Conservation (phyloP, 192 early-diverging fungal genomes). For the Coemansia sp. region DNA sequence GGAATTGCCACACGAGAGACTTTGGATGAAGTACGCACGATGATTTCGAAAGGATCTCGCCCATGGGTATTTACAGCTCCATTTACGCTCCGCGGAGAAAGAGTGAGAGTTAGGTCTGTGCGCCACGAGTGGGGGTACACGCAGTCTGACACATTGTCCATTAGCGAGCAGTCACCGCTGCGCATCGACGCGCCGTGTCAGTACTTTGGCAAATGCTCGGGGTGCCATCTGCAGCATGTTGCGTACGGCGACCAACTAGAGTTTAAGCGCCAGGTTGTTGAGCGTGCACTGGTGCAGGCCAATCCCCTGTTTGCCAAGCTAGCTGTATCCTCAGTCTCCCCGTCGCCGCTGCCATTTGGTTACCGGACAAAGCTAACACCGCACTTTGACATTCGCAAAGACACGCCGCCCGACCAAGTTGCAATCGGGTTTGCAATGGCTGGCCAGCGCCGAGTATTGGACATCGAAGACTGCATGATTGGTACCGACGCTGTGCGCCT, state of each 20-base stretch:
- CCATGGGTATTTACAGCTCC: conserved; percentile 44
- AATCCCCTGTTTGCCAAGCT: conserved; percentile 47
- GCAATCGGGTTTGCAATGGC: conserved; percentile 59
- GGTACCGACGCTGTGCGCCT: conserved; percentile 61
- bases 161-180: conserved; percentile 28
- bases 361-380: conserved; percentile 70
- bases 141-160: conserved; percentile 33
- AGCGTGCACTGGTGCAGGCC: conserved; percentile 51
- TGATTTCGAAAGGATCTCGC: conserved; percentile 22
- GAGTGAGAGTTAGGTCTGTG: conserved; percentile 31
- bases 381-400: conserved; percentile 59
- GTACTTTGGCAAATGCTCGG: conserved; percentile 60
- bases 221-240: conserved; percentile 65
- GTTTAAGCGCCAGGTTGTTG: conserved; percentile 59
- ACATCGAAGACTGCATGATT: conserved; percentile 66
- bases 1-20: conserved; percentile 45
- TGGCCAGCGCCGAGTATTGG: conserved; percentile 61
- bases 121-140: conserved; percentile 53
- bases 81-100: conserved; percentile 43
- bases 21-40: conserved; percentile 18
- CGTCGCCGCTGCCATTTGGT: conserved; percentile 57
- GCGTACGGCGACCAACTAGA: conserved; percentile 59
- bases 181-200: conserved; percentile 57
- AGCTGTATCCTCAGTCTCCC: conserved; percentile 44
- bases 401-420: conserved; percentile 41